phyloP scores from a whole-genome alignment of 2,329 filamentous ascomycete species.

The Akanthomyces muscarius region DNA sequence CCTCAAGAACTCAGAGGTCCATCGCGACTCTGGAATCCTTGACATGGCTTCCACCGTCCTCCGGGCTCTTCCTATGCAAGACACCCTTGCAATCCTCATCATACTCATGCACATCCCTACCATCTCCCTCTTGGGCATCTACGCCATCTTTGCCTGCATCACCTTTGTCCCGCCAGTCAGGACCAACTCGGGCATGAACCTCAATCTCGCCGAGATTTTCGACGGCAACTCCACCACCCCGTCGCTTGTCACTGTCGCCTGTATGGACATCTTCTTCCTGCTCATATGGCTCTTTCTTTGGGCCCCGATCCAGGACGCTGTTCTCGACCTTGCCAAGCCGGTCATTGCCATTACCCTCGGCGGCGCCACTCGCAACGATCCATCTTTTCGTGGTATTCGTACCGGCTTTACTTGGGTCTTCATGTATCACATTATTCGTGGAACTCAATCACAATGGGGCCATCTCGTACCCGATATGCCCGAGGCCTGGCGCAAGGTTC shows the following conservation, averaged over 20 bases:
- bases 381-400: slow-evolving; percentile 67
- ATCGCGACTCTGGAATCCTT: slow-evolving; percentile 68
- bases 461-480: slow-evolving; percentile 44
- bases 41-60: slow-evolving; percentile 82
- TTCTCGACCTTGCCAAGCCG: slow-evolving; percentile 85
- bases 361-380: slow-evolving; percentile 65
- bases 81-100: slow-evolving; percentile 95
- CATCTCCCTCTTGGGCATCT: slow-evolving; percentile 80
- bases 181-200: slow-evolving; percentile 70
- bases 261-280: slow-evolving; percentile 79
- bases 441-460: slow-evolving; percentile 46
- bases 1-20: slow-evolving; percentile 63
- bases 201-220: slow-evolving; percentile 87
- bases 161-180: slow-evolving; percentile 86
- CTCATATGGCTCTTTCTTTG: slow-evolving; percentile 84
- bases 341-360: slow-evolving; percentile 89
- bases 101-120: slow-evolving; percentile 90
- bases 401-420: slow-evolving; percentile 67
- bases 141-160: slow-evolving; percentile 86
- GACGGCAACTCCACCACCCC: slow-evolving; percentile 83
- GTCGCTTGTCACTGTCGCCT: slow-evolving; percentile 76
- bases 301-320: slow-evolving; percentile 81
- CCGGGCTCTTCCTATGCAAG: slow-evolving; percentile 82
- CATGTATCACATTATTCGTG: slow-evolving; percentile 48
- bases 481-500: slow-evolving; percentile 34